Evolutionary conservation across 148 eudicot species (phyloP).

Genomic region (Beta vulgaris): DNA sequence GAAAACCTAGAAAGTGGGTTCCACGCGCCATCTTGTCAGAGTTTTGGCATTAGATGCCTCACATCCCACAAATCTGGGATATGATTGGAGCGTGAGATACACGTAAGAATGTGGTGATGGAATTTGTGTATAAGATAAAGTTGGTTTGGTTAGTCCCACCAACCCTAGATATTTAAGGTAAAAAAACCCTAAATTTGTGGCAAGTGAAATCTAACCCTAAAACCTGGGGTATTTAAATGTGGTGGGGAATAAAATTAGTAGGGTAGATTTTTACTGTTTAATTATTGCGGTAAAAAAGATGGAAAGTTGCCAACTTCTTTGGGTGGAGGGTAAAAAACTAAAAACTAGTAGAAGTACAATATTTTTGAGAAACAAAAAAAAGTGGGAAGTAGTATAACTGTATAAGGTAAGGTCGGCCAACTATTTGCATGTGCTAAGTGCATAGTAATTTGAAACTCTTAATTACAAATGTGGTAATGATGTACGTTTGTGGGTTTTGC

Average conservation of each 20-base stretch:
- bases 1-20: conserved; percentile 24
- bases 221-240: conserved; percentile 27
- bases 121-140: background rate
- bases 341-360: too few relatives aligned
- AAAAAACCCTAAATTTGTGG: conserved; percentile 25
- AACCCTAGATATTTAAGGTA: conserved; percentile 41
- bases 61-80: conserved; percentile 15
- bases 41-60: conserved; percentile 24
- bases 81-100: conserved; percentile 24
- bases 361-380: background rate
- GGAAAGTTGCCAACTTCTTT: conserved; percentile 1
- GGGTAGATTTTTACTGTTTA: conserved; percentile 8
- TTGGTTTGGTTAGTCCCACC: conserved; percentile 22
- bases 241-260: conserved; percentile 17
- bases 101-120: background rate
- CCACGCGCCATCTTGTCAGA: conserved; percentile 33
- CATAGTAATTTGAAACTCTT: conserved; percentile 25
- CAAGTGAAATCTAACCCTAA: conserved; percentile 36
- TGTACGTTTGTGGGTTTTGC: conserved; percentile 20
- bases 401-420: conserved; percentile 16
- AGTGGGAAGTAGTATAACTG: background rate
- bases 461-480: conserved; percentile 18
- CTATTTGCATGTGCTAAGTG: conserved; percentile 24
- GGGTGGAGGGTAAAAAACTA: background rate
- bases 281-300: background rate